Evolutionary conservation across 2,329 filamentous ascomycete species (phyloP).

Genomic region (Xylogone sp.): DNA sequence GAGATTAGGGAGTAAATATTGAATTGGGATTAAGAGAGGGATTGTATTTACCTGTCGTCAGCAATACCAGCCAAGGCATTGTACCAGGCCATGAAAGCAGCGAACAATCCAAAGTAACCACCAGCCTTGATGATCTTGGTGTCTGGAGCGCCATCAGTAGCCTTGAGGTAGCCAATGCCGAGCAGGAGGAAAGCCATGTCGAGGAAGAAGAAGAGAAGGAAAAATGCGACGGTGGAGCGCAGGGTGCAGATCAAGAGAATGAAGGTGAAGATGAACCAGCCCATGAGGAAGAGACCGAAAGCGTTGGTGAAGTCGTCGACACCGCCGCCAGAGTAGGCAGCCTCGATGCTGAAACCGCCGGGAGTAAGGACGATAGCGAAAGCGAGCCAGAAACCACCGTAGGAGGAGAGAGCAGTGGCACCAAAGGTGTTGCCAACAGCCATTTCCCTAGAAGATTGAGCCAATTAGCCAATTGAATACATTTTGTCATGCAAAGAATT

Average conservation of each 20-base stretch:
- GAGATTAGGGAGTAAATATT: not conserved
- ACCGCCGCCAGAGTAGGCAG: conserved; percentile 27
- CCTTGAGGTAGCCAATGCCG: conserved; percentile 44
- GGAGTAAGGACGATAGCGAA: conserved; percentile 55
- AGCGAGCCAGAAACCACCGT: conserved; percentile 60
- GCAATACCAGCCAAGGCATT: conserved; percentile 80
- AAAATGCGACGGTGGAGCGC: conserved; percentile 57
- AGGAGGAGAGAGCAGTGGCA: conserved; percentile 58
- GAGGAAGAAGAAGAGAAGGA: conserved; percentile 54
- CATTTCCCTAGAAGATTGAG: conserved; percentile 48
- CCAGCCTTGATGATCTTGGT: conserved; percentile 61
- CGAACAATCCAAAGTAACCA: conserved; percentile 75
- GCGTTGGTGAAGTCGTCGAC: conserved; percentile 42
- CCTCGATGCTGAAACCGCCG: conserved; percentile 49
- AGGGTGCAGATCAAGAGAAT: conserved; percentile 54
- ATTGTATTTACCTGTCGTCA: conserved; percentile 58
- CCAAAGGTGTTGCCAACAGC: conserved; percentile 61
- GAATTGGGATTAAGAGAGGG: not conserved
- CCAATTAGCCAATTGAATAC: not conserved
- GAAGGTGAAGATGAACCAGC: conserved; percentile 62
- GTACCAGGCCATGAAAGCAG: conserved; percentile 84
- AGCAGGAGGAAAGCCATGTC: conserved; percentile 55
- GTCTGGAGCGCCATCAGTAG: conserved; percentile 32
- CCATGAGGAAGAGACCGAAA: conserved; percentile 54
- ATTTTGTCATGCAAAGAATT: no score